phyloP scores from a whole-genome alignment of 139 green algal genomes.

The Chlorella sp. region DNA sequence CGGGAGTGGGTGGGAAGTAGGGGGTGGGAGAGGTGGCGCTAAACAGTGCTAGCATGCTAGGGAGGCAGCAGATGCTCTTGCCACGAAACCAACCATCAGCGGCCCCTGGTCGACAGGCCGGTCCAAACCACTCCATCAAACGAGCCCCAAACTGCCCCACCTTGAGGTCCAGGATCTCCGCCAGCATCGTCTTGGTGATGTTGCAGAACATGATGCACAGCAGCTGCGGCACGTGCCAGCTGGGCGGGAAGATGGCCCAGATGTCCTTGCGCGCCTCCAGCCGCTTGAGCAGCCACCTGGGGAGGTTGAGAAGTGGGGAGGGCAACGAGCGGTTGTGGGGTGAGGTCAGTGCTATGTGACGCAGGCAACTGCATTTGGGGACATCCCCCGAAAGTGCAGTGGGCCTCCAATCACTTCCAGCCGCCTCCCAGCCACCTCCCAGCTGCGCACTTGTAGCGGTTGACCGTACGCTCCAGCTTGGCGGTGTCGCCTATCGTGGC shows the following conservation, averaged over 20 bases:
- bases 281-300: conserved; percentile 77
- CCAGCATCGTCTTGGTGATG: conserved; percentile 91
- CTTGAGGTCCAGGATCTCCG: conserved; percentile 76
- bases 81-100: neutral
- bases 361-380: too few relatives aligned
- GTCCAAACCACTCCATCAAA: neutral
- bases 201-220: conserved; percentile 96
- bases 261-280: conserved; percentile 56
- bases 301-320: too few relatives aligned
- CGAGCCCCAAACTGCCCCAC: conserved; percentile 4
- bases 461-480: conserved; percentile 88
- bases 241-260: conserved; percentile 92
- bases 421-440: too few relatives aligned
- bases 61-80: conserved; percentile 9
- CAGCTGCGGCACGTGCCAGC: conserved; percentile 89
- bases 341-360: too few relatives aligned
- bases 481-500: conserved; percentile 73
- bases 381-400: too few relatives aligned
- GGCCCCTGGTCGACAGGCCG: neutral
- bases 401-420: too few relatives aligned
- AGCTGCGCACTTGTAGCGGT: conserved; percentile 90
- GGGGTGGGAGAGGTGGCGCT: neutral
- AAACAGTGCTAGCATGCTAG: neutral
- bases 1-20: neutral
- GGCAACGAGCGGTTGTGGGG: too few relatives aligned